phyloP scores from a whole-genome alignment of 352 stramenopile species.

The Globisporangium camurandrum region DNA sequence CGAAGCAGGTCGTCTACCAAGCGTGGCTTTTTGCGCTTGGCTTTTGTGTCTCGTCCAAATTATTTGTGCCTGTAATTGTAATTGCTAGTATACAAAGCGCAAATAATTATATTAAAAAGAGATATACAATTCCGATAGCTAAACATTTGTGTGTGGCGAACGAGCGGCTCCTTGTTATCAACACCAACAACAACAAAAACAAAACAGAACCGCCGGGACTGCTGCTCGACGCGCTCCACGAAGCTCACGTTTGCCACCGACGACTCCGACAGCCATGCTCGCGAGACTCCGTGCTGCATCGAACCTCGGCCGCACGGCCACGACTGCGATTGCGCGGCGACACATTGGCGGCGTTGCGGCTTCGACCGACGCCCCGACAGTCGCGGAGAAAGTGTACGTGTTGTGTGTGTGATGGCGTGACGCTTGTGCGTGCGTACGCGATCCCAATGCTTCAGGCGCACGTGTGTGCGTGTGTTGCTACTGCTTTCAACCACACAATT shows the following conservation, averaged over 20 bases:
- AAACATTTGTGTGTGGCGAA: not conserved
- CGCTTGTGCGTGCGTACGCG: not conserved
- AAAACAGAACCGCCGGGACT: slow-evolving; percentile 3
- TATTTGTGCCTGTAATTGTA: too few species aligned
- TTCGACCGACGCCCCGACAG: slow-evolving; percentile 27
- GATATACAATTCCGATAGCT: too few species aligned
- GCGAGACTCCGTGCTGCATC: slow-evolving; percentile 23
- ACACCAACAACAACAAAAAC: too few species aligned
- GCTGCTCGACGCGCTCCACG: not conserved
- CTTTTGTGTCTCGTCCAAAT: too few species aligned
- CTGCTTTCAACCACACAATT: too few species aligned
- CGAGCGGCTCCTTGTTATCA: not conserved
- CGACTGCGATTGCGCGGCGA: slow-evolving; percentile 30
- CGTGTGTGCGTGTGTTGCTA: slow-evolving; percentile 3
- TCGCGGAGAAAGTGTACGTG: slow-evolving; percentile 58
- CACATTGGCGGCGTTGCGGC: slow-evolving; percentile 46
- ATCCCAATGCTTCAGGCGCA: not conserved
- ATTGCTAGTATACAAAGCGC: too few species aligned
- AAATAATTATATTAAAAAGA: too few species aligned
- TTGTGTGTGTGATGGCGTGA: not conserved
- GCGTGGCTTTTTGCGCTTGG: too few species aligned
- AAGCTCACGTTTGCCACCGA: too few species aligned
- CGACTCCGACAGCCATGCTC: slow-evolving; percentile 33
- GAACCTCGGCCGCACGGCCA: slow-evolving; percentile 12
- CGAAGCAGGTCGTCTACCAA: too few species aligned